These are phyloP conservation scores for Fusarium albidum DNA, from an alignment of 2,329 filamentous ascomycete species.

Conservation along the genomic window DNA sequence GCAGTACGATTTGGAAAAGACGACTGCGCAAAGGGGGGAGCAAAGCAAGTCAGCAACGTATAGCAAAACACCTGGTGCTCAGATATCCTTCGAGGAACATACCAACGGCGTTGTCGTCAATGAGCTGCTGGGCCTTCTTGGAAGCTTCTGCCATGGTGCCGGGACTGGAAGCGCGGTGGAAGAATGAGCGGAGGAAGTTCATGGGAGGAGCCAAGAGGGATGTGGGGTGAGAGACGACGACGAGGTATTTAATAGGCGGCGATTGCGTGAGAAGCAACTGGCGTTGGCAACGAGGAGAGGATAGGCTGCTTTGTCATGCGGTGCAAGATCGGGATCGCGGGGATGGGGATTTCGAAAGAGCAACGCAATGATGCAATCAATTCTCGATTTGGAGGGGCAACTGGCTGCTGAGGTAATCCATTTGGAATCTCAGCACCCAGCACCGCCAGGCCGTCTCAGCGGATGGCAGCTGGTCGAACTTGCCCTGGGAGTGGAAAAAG, in stretches of 20 bases:
- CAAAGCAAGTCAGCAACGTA: conserved; percentile 8
- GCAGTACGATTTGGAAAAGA: conserved; percentile 98
- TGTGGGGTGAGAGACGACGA: conserved; percentile 13
- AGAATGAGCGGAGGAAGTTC: conserved; percentile 78
- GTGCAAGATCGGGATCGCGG: conserved; percentile 15
- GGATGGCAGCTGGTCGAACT: too few relatives aligned
- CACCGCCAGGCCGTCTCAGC: too few relatives aligned
- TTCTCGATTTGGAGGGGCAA: conserved; percentile 3
- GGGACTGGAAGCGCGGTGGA: conserved; percentile 67
- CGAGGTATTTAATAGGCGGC: conserved; percentile 32
- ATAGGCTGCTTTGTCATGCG: conserved; percentile 32
- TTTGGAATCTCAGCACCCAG: not conserved
- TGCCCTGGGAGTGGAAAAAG: too few relatives aligned
- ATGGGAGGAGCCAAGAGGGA: conserved; percentile 45
- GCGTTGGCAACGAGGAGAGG: too few relatives aligned
- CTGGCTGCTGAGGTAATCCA: not conserved
- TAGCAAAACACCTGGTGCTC: too few relatives aligned
- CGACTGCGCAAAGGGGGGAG: conserved; percentile 63
- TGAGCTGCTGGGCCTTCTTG: conserved; percentile 83
- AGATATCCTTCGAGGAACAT: too few relatives aligned
- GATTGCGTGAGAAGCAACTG: conserved; percentile 17
- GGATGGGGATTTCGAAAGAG: conserved; percentile 15
- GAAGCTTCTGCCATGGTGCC: conserved; percentile 83
- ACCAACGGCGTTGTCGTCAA: conserved; percentile 89
- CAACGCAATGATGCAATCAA: conserved; percentile 39